A percentile compares a stretch with the other conserved stretches of the same genome.
Evolutionary conservation across 2,329 filamentous ascomycete genomes (phyloP).

Genomic region (Capronia coronata): DNA sequence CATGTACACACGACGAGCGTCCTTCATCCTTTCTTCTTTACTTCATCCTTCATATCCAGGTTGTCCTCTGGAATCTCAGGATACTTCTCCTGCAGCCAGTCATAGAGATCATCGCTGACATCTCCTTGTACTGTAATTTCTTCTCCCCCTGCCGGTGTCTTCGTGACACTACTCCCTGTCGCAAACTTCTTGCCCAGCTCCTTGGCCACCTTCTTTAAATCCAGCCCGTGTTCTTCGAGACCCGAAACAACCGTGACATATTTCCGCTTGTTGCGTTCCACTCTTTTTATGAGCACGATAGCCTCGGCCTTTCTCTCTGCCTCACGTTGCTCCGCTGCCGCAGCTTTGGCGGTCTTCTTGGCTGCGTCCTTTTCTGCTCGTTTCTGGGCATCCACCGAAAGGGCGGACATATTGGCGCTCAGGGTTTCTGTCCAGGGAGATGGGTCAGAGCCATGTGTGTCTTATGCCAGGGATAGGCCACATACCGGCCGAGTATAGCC

Average conservation of each 20-base stretch:
- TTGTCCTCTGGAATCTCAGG: conserved; percentile 84
- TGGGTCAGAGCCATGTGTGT: conserved; percentile 6
- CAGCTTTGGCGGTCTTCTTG: conserved; percentile 94
- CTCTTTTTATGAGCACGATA: conserved; percentile 85
- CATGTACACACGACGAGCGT: background rate
- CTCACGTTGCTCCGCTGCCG: conserved; percentile 75
- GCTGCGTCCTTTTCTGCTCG: conserved; percentile 91
- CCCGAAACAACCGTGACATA: conserved; percentile 89
- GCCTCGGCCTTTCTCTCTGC: conserved; percentile 75
- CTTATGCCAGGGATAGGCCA: background rate
- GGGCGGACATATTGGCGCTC: conserved; percentile 72
- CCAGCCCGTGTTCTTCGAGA: conserved; percentile 81
- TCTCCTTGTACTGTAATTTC: conserved; percentile 98
- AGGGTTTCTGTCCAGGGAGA: conserved; percentile 58
- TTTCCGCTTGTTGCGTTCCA: conserved; percentile 97
- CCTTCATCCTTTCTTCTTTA: conserved; percentile 60
- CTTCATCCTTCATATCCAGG: conserved; percentile 94
- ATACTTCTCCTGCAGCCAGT: conserved; percentile 84
- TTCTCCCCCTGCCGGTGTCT: conserved; percentile 75
- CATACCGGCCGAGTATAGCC: conserved; percentile 79
- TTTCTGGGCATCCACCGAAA: conserved; percentile 87
- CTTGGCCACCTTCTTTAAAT: conserved; percentile 93
- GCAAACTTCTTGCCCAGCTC: conserved; percentile 99
- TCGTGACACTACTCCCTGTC: conserved; percentile 86
- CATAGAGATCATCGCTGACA: conserved; percentile 86